Evolutionary conservation across 768 basidiomycete genomes (phyloP).

Genomic region (Termitomyces heimii): DNA sequence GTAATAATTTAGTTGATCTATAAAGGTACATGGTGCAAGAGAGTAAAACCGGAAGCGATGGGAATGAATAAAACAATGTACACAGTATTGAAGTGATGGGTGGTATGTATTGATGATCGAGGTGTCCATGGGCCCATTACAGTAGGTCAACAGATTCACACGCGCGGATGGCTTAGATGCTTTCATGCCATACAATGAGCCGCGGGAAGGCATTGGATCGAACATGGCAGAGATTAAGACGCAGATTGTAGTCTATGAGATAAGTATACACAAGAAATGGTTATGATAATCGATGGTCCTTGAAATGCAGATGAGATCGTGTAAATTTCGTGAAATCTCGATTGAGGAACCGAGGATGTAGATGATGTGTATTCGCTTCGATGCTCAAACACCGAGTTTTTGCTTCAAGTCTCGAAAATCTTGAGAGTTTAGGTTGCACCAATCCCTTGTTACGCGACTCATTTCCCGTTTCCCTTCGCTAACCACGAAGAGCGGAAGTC

Average conservation of each 20-base stretch:
- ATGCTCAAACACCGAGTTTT: slow-evolving; percentile 44
- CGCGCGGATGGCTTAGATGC: slow-evolving; percentile 12
- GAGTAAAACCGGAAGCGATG: neutral
- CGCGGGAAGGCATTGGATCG: slow-evolving; percentile 11
- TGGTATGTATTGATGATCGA: slow-evolving; percentile 9
- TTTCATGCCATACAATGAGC: slow-evolving; percentile 12
- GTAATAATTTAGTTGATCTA: slow-evolving; percentile 3
- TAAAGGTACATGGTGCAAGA: slow-evolving; percentile 5
- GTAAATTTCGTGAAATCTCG: neutral
- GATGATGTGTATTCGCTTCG: neutral
- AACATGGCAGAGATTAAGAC: slow-evolving; percentile 6
- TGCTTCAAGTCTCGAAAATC: slow-evolving; percentile 51
- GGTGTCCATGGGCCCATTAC: neutral
- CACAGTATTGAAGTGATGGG: neutral
- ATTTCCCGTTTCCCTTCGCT: slow-evolving; percentile 58
- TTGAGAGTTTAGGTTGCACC: slow-evolving; percentile 41
- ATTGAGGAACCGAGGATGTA: neutral
- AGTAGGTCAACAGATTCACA: slow-evolving; percentile 6
- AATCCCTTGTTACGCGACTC: slow-evolving; percentile 37
- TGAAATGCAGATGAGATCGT: slow-evolving; percentile 5
- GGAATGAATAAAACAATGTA: neutral
- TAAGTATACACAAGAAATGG: slow-evolving; percentile 3
- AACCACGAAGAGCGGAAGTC: slow-evolving; percentile 11
- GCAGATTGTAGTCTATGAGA: slow-evolving; percentile 2
- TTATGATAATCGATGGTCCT: slow-evolving; percentile 3